phyloP scores from a whole-genome alignment of 768 basidiomycete species.

The Kwoniella dendrophila region DNA sequence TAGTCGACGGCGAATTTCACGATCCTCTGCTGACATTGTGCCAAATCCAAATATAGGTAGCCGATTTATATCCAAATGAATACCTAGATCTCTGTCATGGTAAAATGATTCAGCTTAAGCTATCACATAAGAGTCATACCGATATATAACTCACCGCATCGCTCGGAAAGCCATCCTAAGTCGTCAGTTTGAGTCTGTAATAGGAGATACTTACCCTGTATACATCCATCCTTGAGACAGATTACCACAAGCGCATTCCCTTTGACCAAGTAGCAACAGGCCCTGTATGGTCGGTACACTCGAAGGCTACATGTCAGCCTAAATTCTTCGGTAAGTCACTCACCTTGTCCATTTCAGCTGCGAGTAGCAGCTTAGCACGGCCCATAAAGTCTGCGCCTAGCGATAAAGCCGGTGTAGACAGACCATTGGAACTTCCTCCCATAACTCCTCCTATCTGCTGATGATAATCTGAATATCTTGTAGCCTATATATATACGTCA shows the following conservation, averaged over 20 bases:
- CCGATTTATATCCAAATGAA: conserved; percentile 29
- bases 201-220: conserved; percentile 23
- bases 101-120: background rate
- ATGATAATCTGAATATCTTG: conserved; percentile 22
- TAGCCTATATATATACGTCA: conserved; percentile 22
- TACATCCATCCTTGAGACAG: conserved; percentile 32
- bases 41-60: conserved; percentile 37
- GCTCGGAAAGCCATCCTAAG: conserved; percentile 29
- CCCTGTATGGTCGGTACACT: conserved; percentile 33
- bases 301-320: conserved; percentile 19
- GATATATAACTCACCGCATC: conserved; percentile 31
- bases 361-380: conserved; percentile 23
- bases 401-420: conserved; percentile 8
- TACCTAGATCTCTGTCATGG: conserved; percentile 25
- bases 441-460: background rate
- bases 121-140: background rate
- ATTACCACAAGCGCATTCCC: conserved; percentile 29
- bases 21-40: conserved; percentile 27
- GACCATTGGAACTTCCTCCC: conserved; percentile 1
- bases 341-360: conserved; percentile 33
- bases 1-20: conserved; percentile 29
- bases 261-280: conserved; percentile 26
- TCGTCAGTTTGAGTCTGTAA: conserved; percentile 6
- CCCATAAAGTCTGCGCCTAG: conserved; percentile 22
- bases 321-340: background rate